Base-by-base conservation (phyloP, 2,329 filamentous ascomycete genomes). In the Leptographium procerum region DNA sequence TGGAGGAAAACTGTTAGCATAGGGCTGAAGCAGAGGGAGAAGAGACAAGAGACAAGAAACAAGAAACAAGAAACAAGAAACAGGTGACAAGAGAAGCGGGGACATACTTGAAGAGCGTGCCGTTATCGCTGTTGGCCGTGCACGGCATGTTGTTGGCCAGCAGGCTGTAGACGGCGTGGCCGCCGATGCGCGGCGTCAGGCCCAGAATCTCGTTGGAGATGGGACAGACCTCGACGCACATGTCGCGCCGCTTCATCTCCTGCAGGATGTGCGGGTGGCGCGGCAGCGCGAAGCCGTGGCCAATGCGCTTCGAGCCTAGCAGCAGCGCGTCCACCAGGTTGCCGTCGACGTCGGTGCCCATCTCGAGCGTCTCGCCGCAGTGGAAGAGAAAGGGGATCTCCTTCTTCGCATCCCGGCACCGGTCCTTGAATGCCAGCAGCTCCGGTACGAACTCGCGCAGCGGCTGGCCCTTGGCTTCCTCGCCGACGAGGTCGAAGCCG, bases 161-260 rank as follows among this genome's bases (percentile, higher is more conserved):
- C 28, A 91, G 72, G 61, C 78, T 75, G 45, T 88, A 88, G 67
- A 86, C 81, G 19, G 84, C 72, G 65, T 90, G 87, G 14, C 86
- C 84, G 43, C 79, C 77, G 59, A 84, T 78, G 52, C 81, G 78
- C 10, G 83, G 78, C 55, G 85, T 87, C 22, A 91, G 75, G 36
- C 87, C 86, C 22, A 90, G 72, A 0, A 90, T 75, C 73, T 91
- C 87, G 66, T 90, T 91, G 1, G 86, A 89, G 55, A 89, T 89
- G 0, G 87, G 87, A 64, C 87, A 90, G 1, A 88, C 73, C 71
- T 91, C 87, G n/a, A 91, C 75, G 63, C 86, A 88, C 36, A 90
- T 80, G 11, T 77, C 75, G n/a, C 75, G 73, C 59, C 75, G 70
- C 69, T 81, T 84, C 78, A 89, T 87, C 55, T 78, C 72, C 62